These are phyloP conservation scores for Astrothelium subdiscretum DNA, from an alignment of 495 filamentous ascomycete species.

Conservation along the genomic window DNA sequence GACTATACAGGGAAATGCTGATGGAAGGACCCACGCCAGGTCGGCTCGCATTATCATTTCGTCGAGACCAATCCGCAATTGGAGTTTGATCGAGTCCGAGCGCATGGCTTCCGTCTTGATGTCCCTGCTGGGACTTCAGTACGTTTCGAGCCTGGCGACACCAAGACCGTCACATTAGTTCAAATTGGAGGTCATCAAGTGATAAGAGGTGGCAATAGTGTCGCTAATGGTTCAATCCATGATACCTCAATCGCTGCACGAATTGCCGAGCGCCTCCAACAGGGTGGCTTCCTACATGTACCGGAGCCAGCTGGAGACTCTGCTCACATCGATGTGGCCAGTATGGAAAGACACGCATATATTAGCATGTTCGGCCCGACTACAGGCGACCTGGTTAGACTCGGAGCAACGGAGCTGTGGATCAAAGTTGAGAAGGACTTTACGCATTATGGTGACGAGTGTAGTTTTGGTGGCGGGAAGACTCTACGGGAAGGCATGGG, in stretches of 20 bases:
- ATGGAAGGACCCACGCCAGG: slow-evolving; percentile 26
- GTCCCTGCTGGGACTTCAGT: slow-evolving; percentile 87
- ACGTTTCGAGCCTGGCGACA: slow-evolving; percentile 89
- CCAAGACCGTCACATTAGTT: slow-evolving; percentile 83
- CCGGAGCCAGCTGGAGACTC: slow-evolving; percentile 50
- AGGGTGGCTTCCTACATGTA: slow-evolving; percentile 65
- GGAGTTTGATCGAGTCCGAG: slow-evolving; percentile 75
- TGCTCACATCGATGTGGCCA: slow-evolving; percentile 44
- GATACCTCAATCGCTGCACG: slow-evolving; percentile 42
- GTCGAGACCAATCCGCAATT: slow-evolving; percentile 86
- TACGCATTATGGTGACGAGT: slow-evolving; percentile 84
- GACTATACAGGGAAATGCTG: neutral
- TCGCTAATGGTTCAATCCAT: slow-evolving; percentile 67
- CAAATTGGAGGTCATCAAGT: slow-evolving; percentile 74
- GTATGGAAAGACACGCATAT: slow-evolving; percentile 70
- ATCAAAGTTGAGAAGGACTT: slow-evolving; percentile 81
- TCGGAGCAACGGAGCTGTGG: slow-evolving; percentile 86
- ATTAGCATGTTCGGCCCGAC: slow-evolving; percentile 88
- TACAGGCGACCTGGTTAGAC: slow-evolving; percentile 66
- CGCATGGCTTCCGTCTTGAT: slow-evolving; percentile 81
- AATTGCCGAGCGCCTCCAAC: slow-evolving; percentile 53
- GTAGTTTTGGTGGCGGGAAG: slow-evolving; percentile 92
- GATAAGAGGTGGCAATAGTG: slow-evolving; percentile 73
- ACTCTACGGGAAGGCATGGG: slow-evolving; percentile 94
- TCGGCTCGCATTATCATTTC: slow-evolving; percentile 95